Evolutionary conservation across 2,329 filamentous ascomycete genomes (phyloP), one percentile per base, ranked within the genome.

Genomic region (Periconia macrospinosa): DNA sequence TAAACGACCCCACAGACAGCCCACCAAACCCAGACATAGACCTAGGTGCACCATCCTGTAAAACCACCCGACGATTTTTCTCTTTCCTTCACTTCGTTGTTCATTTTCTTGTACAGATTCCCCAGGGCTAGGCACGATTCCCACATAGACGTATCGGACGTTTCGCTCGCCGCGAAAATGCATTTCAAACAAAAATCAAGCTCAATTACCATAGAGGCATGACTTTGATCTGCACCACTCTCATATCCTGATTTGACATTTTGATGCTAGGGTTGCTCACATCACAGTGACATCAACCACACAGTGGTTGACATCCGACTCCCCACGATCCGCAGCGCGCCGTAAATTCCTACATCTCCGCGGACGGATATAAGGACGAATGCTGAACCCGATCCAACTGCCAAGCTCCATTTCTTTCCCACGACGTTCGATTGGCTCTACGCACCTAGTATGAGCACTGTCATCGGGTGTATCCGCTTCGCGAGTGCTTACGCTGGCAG

Each of bases 31-130:
- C 33, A 37, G 33, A n/a, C 45, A 51, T 8, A 40, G 47, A 30
- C 47, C 50, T 9, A 47, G 44, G 15, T 62, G 60, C 54, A 59
- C 58, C 52, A 60, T 62, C 50, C 53, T 60, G 37, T 62, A 57
- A 52, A 45, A 49, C 37, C 45, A 42, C 19, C 8, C 41, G 48
- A 35, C 46, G 19, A 33, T 10, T 40, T 49, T 41, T 19, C 14
- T 42, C 13, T 52, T 53, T 33, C 17, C 52, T 53, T 23, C 23
- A 27, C 23, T 27, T 27, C 23, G 23, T 27, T 30, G 13, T 53
- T 44, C 48, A 9, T 54, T 19, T 23, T 20, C 50, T 45, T 47
- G 47, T 49, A 49, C 41, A 47, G 47, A 41, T 56, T 50, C 27
- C 51, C 55, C 20, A 27, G 30, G 27, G 30, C 55, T 18, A 33